A percentile compares a stretch with the other conserved stretches of the same genome.
Conservation (phyloP, 495 filamentous ascomycete species). For the Poronia punctata region DNA sequence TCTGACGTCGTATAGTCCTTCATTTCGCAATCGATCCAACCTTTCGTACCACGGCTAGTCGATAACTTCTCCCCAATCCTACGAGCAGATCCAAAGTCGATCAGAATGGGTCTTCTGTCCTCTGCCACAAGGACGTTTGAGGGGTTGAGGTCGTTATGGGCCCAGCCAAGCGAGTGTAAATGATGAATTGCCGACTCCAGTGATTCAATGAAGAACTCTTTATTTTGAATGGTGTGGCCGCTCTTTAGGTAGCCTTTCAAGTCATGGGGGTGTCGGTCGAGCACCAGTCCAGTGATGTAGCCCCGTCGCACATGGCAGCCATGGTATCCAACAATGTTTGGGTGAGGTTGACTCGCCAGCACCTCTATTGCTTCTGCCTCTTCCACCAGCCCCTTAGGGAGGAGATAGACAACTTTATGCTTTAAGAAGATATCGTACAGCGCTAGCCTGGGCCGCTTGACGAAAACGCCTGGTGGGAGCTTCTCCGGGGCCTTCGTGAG, state of each 20-base stretch:
- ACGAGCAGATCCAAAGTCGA: constrained; percentile 29
- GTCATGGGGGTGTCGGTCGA: constrained; percentile 27
- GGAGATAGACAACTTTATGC: constrained; percentile 7
- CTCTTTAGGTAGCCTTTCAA: constrained; percentile 14
- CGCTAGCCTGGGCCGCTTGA: constrained; percentile 12
- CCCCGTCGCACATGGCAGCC: constrained; percentile 24
- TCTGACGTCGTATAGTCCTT: constrained; percentile 26
- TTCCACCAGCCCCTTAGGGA: constrained; percentile 14
- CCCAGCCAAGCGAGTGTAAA: constrained; percentile 30
- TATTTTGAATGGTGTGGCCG: constrained; percentile 11
- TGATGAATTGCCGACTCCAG: constrained; percentile 26
- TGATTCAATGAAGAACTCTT: constrained; percentile 22
- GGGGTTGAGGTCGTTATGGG: constrained; percentile 36
- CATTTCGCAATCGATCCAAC: constrained; percentile 24
- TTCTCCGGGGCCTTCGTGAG: constrained; percentile 9
- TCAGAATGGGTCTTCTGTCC: constrained; percentile 22
- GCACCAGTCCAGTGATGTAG: constrained; percentile 32
- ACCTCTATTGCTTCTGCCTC: constrained; percentile 17
- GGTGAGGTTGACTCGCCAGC: constrained; percentile 26
- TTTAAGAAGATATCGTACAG: constrained; percentile 12
- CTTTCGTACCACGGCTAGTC: constrained; percentile 21
- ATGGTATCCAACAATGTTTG: constrained; percentile 33
- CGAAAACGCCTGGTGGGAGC: constrained; percentile 8
- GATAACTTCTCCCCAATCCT: constrained; percentile 15
- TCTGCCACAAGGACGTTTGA: constrained; percentile 31